phyloP scores from a whole-genome alignment of 352 stramenopile species.

The Phytophthora hibernalis region DNA sequence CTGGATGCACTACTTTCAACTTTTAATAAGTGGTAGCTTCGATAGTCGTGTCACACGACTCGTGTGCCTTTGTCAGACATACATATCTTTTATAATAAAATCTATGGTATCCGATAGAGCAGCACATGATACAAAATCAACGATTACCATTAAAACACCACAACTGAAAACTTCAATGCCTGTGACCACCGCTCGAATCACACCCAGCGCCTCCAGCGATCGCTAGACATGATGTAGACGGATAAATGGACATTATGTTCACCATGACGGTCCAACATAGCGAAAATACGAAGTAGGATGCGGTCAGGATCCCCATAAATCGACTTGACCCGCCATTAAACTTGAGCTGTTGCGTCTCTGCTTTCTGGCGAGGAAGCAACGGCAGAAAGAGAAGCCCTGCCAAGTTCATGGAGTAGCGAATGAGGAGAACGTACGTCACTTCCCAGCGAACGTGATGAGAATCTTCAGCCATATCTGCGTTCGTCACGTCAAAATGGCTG shows the following conservation, averaged over 20 bases:
- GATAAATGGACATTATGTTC: constrained; percentile 40
- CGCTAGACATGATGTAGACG: constrained; percentile 28
- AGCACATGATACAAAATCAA: not conserved
- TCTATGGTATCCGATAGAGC: too few species aligned
- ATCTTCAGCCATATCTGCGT: constrained; percentile 51
- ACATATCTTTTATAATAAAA: too few species aligned
- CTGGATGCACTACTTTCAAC: not conserved
- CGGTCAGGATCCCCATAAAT: constrained; percentile 39
- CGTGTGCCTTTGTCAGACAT: not conserved
- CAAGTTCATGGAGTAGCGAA: constrained; percentile 45
- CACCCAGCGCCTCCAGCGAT: constrained; percentile 30
- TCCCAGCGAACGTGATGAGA: constrained; percentile 41
- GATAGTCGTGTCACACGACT: too few species aligned
- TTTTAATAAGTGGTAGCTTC: not conserved
- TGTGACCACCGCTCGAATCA: not conserved
- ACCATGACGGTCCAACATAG: constrained; percentile 38
- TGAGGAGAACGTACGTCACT: constrained; percentile 51
- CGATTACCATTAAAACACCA: constrained; percentile 1
- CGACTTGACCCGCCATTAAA: constrained; percentile 43
- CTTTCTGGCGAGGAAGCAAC: constrained; percentile 54
- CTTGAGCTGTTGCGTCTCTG: constrained; percentile 47
- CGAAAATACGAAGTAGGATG: constrained; percentile 38
- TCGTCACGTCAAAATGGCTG: constrained; percentile 46
- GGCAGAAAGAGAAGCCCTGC: constrained; percentile 40
- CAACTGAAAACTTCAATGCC: not conserved